Evolutionary conservation across 1,284 basidiomycete genomes (phyloP).

Genomic region (Moniliella sp.): DNA sequence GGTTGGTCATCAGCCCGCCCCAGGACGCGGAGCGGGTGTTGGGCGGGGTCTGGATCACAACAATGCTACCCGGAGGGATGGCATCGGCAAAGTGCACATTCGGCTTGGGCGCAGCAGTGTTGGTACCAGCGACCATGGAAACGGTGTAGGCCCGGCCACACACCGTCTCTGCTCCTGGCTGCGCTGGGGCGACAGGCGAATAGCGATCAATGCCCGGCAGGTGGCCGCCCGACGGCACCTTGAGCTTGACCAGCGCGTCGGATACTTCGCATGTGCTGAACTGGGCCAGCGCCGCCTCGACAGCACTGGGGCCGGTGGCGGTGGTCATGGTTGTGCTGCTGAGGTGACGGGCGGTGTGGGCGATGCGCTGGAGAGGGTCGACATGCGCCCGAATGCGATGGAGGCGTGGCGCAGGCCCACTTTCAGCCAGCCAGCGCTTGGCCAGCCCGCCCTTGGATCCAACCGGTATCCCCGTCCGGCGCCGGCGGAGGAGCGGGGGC

Average conservation of each 20-base stretch:
- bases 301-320: no score
- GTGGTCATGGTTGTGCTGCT: no score
- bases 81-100: constrained; percentile 65
- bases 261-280: constrained; percentile 40
- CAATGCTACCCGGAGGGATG: constrained; percentile 45
- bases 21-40: constrained; percentile 62
- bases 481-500: no score
- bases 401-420: no score
- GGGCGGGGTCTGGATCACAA: constrained; percentile 57
- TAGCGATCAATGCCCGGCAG: constrained; percentile 55
- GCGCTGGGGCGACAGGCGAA: constrained; percentile 38
- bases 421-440: no score
- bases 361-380: no score
- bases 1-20: constrained; percentile 74
- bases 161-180: constrained; percentile 11
- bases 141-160: constrained; percentile 73
- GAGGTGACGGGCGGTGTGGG: no score
- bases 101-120: constrained; percentile 47
- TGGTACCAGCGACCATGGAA: constrained; percentile 52
- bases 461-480: no score
- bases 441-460: no score
- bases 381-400: no score
- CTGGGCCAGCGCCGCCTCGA: not conserved
- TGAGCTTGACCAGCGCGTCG: constrained; percentile 70
- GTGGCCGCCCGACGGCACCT: constrained; percentile 52